These are phyloP conservation scores for Colletotrichum tropicale DNA, from an alignment of 2,329 filamentous ascomycete genomes.

Conservation along the genomic window DNA sequence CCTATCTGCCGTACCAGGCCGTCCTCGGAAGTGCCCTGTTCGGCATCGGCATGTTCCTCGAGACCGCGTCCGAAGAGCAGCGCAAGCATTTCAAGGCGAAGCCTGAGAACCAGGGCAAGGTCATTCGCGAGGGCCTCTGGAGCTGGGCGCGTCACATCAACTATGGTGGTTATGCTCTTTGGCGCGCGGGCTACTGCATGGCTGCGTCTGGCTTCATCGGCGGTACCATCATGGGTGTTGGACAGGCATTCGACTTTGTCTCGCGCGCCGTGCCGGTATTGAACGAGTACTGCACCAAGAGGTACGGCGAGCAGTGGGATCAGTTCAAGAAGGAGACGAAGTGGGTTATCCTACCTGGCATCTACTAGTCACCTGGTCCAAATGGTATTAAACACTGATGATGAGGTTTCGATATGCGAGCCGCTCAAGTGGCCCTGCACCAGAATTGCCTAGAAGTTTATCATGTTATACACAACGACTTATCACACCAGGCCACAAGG, in stretches of 20 bases:
- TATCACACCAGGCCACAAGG: not conserved
- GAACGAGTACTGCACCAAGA: conserved; percentile 39
- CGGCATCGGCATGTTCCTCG: conserved; percentile 53
- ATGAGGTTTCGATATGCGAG: not conserved
- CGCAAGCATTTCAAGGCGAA: conserved; percentile 45
- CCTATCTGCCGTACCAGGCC: conserved; percentile 31
- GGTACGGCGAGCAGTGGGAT: conserved; percentile 43
- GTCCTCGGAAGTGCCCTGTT: conserved; percentile 56
- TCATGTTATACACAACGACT: not conserved
- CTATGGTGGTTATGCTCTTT: conserved; percentile 42
- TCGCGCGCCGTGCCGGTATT: conserved; percentile 33
- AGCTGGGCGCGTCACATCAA: conserved; percentile 43
- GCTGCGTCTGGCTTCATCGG: conserved; percentile 39
- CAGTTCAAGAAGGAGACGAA: conserved; percentile 41
- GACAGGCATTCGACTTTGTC: conserved; percentile 35
- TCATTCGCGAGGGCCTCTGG: conserved; percentile 43
- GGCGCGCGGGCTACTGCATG: conserved; percentile 36
- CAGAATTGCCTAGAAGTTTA: not conserved
- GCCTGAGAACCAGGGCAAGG: conserved; percentile 39
- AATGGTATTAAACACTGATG: not conserved
- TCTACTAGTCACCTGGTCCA: conserved; percentile 31
- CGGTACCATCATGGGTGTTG: conserved; percentile 30
- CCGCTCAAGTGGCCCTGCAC: not conserved
- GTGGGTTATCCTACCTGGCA: conserved; percentile 38
- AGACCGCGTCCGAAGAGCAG: conserved; percentile 62